Conservation (phyloP, 1,284 basidiomycete species). For the Cryptococcus sp. region DNA sequence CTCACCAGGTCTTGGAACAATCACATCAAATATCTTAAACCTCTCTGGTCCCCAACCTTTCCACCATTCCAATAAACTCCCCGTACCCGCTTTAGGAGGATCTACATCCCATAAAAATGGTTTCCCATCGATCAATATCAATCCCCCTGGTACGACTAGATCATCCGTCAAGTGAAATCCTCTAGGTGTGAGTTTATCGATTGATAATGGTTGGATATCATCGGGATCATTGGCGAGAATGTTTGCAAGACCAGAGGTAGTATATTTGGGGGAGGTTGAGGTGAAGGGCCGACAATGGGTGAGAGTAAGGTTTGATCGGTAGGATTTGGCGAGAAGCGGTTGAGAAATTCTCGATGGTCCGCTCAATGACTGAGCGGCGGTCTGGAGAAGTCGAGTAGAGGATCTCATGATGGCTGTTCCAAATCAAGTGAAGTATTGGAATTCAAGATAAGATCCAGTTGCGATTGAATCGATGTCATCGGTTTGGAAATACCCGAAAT, state of each 20-base stretch:
- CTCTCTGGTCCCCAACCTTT: conserved; percentile 64
- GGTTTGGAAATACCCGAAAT: too few relatives aligned
- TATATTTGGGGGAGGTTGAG: too few relatives aligned
- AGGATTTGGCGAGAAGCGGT: too few relatives aligned
- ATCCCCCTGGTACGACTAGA: conserved; percentile 67
- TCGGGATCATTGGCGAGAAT: conserved; percentile 18
- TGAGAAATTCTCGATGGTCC: too few relatives aligned
- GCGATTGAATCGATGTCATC: too few relatives aligned
- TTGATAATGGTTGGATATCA: conserved; percentile 20
- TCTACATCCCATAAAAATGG: conserved; percentile 89
- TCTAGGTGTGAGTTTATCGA: conserved; percentile 34
- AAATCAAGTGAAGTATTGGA: too few relatives aligned
- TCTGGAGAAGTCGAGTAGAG: too few relatives aligned
- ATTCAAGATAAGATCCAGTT: too few relatives aligned
- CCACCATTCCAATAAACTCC: conserved; percentile 16
- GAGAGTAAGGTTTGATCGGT: too few relatives aligned
- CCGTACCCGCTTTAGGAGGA: conserved; percentile 51
- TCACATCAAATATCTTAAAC: conserved; percentile 73
- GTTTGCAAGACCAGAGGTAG: conserved; percentile 4
- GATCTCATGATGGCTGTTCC: too few relatives aligned
- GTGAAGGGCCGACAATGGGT: too few relatives aligned
- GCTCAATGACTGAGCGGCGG: too few relatives aligned
- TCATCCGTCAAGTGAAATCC: conserved; percentile 55
- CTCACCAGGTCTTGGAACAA: conserved; percentile 79
- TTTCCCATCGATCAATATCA: conserved; percentile 77